Base-by-base conservation (phyloP, 2,329 filamentous ascomycete species). In the Arthrobotrys pseudoclavata region DNA sequence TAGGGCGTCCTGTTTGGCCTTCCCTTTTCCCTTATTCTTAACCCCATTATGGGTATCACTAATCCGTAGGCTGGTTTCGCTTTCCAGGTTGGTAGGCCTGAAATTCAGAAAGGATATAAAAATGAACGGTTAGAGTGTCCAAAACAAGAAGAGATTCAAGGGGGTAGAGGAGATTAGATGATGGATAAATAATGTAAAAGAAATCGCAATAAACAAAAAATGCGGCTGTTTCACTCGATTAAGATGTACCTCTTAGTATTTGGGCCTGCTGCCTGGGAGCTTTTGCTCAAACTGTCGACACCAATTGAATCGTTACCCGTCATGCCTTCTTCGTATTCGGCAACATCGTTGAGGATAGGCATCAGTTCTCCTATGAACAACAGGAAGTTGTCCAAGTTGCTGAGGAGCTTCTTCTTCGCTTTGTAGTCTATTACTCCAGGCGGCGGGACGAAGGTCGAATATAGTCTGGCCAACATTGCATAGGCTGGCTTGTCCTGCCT, bases 211-310 rank as follows among this genome's bases (percentile, higher is more conserved):
- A 18, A 13, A 29, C 1, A 29, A 53, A 29, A 18, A 31, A 18
- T 18, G 26, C 13, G 10, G 24, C 7, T 18, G 9, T 31, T 62
- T 75, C 40, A 75, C 24, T 75, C 62, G 10, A 76, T 69, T n/a
- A 76, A 57, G 12, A 76, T 68, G 40, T 76, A 76, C 71, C 71
- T 76, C 34, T 53, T 15, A 12, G 53, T 22, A 52, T 13, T 20
- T 34, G 31, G 10, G n/a, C 37, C 29, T 42, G 34, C 34, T 45
- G 63, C 29, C 20, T 40, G 60, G 6, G 40, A 24, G 5, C 29
- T 6, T 20, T 42, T 26, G 20, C 40, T 60, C 34, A 12, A 37
- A 45, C 34, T 26, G 15, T 10, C 52, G 12, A 1, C 7, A 13
- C 15, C 60, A 13, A 13, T 24, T 7, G 20, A 6, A 1, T 12